Conservation (phyloP, 129 eudicot species). For the Helichrysum umbraculigerum region DNA sequence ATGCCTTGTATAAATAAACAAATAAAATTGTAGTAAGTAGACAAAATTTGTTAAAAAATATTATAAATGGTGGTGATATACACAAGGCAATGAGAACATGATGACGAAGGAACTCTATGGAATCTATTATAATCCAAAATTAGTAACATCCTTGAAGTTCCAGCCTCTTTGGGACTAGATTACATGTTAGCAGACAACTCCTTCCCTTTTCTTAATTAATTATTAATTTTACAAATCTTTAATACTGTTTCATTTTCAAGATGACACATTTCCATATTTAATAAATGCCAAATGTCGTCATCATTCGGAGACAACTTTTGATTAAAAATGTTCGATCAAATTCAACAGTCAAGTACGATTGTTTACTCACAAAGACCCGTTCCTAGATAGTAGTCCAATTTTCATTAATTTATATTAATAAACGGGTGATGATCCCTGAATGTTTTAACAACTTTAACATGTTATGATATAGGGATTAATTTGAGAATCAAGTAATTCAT, state of each 20-base stretch:
- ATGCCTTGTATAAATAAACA: neutral
- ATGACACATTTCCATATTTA: constrained; percentile 18
- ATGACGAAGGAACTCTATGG: neutral
- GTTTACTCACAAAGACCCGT: constrained; percentile 6
- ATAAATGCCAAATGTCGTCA: constrained; percentile 13
- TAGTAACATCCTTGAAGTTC: constrained; percentile 22
- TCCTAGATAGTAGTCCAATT: neutral
- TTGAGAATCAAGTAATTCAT: no score
- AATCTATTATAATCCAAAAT: neutral
- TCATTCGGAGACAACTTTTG: constrained; percentile 17
- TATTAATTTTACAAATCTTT: constrained; percentile 9
- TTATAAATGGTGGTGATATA: neutral
- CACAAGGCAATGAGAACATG: constrained; percentile 15
- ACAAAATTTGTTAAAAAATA: neutral
- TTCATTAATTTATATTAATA: no score
- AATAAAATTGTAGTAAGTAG: constrained; percentile 2
- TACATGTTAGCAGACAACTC: constrained; percentile 24
- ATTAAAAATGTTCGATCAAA: neutral
- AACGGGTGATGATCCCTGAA: neutral
- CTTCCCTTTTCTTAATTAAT: constrained; percentile 12
- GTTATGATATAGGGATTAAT: no score
- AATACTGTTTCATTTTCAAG: constrained; percentile 24
- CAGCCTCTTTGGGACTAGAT: constrained; percentile 31
- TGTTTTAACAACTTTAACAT: no score
- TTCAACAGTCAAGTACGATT: constrained; percentile 1